Base-by-base conservation (phyloP, 2,329 filamentous ascomycete species). In the Arthrobotrys entomopaga region DNA sequence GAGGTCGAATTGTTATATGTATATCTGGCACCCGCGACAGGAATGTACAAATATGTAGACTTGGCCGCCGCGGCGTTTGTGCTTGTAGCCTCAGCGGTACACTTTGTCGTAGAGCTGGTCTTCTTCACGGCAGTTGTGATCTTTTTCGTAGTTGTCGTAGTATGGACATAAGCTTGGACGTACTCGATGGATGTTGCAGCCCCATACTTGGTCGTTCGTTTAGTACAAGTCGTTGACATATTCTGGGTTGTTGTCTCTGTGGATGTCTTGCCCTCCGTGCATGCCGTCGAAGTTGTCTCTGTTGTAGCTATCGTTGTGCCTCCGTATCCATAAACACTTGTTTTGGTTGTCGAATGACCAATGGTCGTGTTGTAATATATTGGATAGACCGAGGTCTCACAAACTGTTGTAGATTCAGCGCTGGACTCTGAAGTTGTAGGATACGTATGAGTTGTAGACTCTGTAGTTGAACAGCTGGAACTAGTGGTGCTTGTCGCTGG, bases 131-230 rank as follows among this genome's bases (percentile, higher is more conserved):
- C 52, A 5, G 49, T 50, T 11, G 58, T 24, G 22, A 24, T 57
- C 19, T 53, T 70, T 10, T 57, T 52, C 4, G 65, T 56, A 26
- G 52, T 56, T 2, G 43, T 65, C 40, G 56, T 65, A 8, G 34
- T 59, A 15, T 50, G 56, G 6, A 43, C 48, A 7, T 49, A 50
- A 13, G 40, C 40, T 43, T 15, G 13, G n/a, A 15, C 11, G 13
- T 56, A 26, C n/a, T 56, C 3, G 11, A n/a, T 57, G 2, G 53
- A 19, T 8, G 26, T 40, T 3, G 65, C 3, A 7, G 50, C 57
- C 8, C 52, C 50, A 42, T 71, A 64, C 20, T 65, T 72, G 6
- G 60, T 38, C 4, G 67, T 72, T n/a, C 53, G 60, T 1, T 19
- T 60, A 0, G 59, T 72, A 19, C 60, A 72, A 2, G 66, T n/a